phyloP scores from a whole-genome alignment of 129 eudicot genomes.

The Escallonia rubra region DNA sequence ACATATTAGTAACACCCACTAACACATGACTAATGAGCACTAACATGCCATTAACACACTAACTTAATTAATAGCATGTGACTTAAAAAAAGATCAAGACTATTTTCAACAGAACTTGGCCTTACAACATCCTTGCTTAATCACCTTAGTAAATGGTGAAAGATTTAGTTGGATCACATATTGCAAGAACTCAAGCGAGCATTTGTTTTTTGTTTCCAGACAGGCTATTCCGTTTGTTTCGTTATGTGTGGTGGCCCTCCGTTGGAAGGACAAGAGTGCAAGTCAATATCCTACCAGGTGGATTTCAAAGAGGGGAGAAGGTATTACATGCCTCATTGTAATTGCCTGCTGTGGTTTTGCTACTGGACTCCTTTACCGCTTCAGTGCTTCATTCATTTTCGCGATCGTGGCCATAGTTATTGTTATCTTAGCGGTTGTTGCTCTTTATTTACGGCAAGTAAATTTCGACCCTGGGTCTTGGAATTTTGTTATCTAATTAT shows the following conservation, averaged over 20 bases:
- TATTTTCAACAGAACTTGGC: background rate
- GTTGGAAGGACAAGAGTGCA: constrained; percentile 57
- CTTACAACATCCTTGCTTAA: background rate
- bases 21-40: no score
- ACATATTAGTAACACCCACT: no score
- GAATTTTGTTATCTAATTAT: background rate
- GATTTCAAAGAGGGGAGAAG: constrained; percentile 60
- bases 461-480: background rate
- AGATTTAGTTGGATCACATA: no score
- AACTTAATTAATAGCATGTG: no score
- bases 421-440: constrained; percentile 44
- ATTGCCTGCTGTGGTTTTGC: constrained; percentile 72
- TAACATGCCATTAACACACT: no score
- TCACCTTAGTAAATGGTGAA: background rate
- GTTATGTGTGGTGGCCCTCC: constrained; percentile 82
- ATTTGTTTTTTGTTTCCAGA: constrained; percentile 46
- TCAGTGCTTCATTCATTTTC: constrained; percentile 45
- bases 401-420: constrained; percentile 38
- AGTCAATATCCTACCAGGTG: constrained; percentile 28
- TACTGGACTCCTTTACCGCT: constrained; percentile 75
- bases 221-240: constrained; percentile 98
- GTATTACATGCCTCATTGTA: constrained; percentile 52
- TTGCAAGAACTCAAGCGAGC: background rate
- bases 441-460: constrained; percentile 71
- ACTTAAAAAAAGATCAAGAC: no score